These are phyloP conservation scores for Rhytidhysteron rufulum DNA, from an alignment of 2,329 filamentous ascomycete genomes.

Conservation along the genomic window DNA sequence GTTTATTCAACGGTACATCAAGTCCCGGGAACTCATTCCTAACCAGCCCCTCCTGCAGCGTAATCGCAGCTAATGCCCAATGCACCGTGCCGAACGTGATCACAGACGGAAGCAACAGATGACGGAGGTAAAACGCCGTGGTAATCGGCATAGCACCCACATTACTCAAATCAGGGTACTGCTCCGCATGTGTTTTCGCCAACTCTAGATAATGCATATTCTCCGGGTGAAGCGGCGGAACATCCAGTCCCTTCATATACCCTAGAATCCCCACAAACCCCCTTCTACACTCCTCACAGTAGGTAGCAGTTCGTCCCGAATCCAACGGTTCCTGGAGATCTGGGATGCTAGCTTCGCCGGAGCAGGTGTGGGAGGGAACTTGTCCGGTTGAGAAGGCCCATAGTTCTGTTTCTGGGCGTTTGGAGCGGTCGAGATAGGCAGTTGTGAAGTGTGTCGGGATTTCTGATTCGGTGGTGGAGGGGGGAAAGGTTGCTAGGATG, in stretches of 20 bases:
- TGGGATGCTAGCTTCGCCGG: neutral
- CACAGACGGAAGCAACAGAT: constrained; percentile 31
- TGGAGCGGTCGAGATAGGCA: constrained; percentile 59
- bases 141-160: constrained; percentile 14
- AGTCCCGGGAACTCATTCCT: constrained; percentile 26
- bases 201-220: constrained; percentile 21
- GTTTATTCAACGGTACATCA: constrained; percentile 47
- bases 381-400: constrained; percentile 53
- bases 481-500: constrained; percentile 38
- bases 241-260: constrained; percentile 22
- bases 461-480: constrained; percentile 1
- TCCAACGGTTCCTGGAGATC: constrained; percentile 5
- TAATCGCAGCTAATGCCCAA: constrained; percentile 22
- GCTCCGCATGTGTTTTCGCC: constrained; percentile 24
- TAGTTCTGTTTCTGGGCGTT: constrained; percentile 60
- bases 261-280: constrained; percentile 26
- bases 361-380: constrained; percentile 13
- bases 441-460: constrained; percentile 48
- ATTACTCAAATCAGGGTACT: constrained; percentile 15
- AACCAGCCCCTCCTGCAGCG: constrained; percentile 17
- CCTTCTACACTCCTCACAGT: constrained; percentile 22
- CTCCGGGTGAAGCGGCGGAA: constrained; percentile 23
- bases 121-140: constrained; percentile 24
- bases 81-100: constrained; percentile 45
- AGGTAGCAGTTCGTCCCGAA: neutral